Base-by-base conservation (phyloP, 306 rosid genomes). In the Casuarina equisetifolia region DNA sequence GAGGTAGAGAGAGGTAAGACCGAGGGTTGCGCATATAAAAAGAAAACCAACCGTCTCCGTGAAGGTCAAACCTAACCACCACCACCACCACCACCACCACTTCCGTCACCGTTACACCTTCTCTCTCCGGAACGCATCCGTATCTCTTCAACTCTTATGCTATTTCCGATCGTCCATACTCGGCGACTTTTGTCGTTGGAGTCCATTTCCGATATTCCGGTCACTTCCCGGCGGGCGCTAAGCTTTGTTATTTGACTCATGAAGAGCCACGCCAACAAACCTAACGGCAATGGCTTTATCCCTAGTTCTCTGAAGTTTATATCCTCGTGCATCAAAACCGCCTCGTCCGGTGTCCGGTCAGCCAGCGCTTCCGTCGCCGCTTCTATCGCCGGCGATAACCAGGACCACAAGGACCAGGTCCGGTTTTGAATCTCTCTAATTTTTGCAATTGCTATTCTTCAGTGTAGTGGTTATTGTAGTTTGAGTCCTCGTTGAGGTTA, bases 241-340 rank as follows among this genome's bases (percentile, higher is more conserved):
- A 42, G 57, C 64, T 25, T 13, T 78, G 36, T 6, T 79, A 32
- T 75, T 69, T 82, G 83, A 78, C 79, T 89, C 35, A 95, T 91
- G 97, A 95, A 91, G 98, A 91, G 77, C 73, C 90, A 87, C 78
- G 84, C 83, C 79, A 85, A 85, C 79, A 85, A 83, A 74, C 81
- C 79, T 53, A 88, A 85, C 76, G 82, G 50, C 77, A 90, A 91
- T 79, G 91, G 97, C 57, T 92, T 92, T 49, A 79, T 94, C 62
- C 97, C 98, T 10, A 88, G 84, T 88, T 94, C 98, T 72, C 73
- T 94, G 82, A 94, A 88, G 86, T 94, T 94, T 77, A 90, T 94
- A 3, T 94, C 98, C 4, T 92, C 97, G 67, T 94, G 97, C 82
- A 84, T 94, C 75, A 94, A 88, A 80, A 92, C 93, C 39, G 98